Base-by-base conservation (phyloP, 441 rosid genomes). In the Flueggea neowawraea region DNA sequence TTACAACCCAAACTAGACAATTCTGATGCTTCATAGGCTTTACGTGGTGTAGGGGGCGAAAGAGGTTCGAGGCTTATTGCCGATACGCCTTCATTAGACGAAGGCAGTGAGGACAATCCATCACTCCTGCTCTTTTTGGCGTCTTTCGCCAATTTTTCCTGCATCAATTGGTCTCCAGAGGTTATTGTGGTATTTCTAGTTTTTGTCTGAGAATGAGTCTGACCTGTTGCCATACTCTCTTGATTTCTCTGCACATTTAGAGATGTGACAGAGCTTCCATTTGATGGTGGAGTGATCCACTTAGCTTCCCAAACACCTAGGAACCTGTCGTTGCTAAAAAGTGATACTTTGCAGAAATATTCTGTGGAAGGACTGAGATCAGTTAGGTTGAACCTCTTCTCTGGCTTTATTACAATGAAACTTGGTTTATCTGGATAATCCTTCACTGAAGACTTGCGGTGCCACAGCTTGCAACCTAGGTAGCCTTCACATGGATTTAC, bases 291-390 rank as follows among this genome's bases (percentile, higher is more conserved):
- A 2, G 93, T 86, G 39, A 79, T 76, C 76, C 82, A 74, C 28
- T 69, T 61, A 67, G 82, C 73, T 74, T 87, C 90, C 55, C 74
- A 78, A 66, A 68, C 76, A 39, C 71, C 84, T 45, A 82, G 72
- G 67, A 81, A 84, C 31, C 66, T 73, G 6, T 58, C 58, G 45
- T 81, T 78, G 68, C 78, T 68, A 53, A 71, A 80, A 47, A 77
- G 59, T 66, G 82, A 82, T 54, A 77, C 81, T 76, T 74, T 87
- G 73, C 86, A 85, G 41, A 71, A 57, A 72, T 85, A 91, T 75
- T 85, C 80, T 0, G 89, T 87, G 14, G 75, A 80, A 1, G 87
- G 86, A 60, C 72, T 73, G 58, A 91, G 80, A 64, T 79, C 88
- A 3, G 71, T 75, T 64, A 91, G 75, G 58, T 71, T 69, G 74